Conservation (phyloP, 495 filamentous ascomycete species). For the Penicillium goetzii region DNA sequence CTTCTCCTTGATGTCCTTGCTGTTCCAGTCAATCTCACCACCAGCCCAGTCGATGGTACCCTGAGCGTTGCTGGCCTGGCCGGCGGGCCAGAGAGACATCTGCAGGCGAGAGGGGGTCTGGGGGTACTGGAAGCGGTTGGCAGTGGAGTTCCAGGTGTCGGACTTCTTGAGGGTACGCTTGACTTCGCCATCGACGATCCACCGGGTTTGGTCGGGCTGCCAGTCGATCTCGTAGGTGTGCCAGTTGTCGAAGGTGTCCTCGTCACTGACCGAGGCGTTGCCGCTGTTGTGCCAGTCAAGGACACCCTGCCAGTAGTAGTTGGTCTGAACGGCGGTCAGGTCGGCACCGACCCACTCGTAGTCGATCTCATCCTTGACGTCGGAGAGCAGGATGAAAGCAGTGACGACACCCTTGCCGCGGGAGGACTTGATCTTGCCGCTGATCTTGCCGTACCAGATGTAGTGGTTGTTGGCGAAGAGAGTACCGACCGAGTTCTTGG, state of each 20-base stretch:
- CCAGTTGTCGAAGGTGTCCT: slow-evolving; percentile 74
- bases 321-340: slow-evolving; percentile 78
- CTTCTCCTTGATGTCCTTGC: slow-evolving; percentile 73
- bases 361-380: slow-evolving; percentile 98
- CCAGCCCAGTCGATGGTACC: slow-evolving; percentile 94
- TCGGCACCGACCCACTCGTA: slow-evolving; percentile 92
- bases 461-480: slow-evolving; percentile 85
- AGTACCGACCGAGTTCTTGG: slow-evolving; percentile 77
- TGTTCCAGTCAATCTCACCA: slow-evolving; percentile 86
- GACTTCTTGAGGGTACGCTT: slow-evolving; percentile 73
- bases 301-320: slow-evolving; percentile 97
- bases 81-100: slow-evolving; percentile 95
- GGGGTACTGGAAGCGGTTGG: slow-evolving; percentile 83
- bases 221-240: slow-evolving; percentile 95
- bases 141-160: slow-evolving; percentile 82
- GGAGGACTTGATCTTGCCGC: slow-evolving; percentile 82
- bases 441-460: slow-evolving; percentile 96
- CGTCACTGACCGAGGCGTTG: slow-evolving; percentile 67
- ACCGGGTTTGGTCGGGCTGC: slow-evolving; percentile 81
- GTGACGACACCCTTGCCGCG: slow-evolving; percentile 87
- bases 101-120: slow-evolving; percentile 94
- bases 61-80: slow-evolving; percentile 71
- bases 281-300: slow-evolving; percentile 73
- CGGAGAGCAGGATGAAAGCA: slow-evolving; percentile 91
- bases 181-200: slow-evolving; percentile 79